Percentiles rank a stretch among this genome's conserved stretches.
Conservation (phyloP, 768 basidiomycete genomes). For the Ramaria rubella region DNA sequence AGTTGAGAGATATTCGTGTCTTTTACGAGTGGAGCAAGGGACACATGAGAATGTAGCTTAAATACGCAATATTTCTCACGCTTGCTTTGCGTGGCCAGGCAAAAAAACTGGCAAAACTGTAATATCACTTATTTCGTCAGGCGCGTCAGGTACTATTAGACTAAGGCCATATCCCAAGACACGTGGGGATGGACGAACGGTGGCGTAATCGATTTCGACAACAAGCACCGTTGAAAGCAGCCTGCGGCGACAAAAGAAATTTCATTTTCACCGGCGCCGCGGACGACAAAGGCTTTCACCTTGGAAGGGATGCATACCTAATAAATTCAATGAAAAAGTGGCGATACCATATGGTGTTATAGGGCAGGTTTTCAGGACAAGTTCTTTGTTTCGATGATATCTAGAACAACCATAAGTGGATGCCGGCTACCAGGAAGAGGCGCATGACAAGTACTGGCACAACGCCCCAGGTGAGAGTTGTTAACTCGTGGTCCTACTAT, state of each 20-base stretch:
- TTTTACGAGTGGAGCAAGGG: background rate
- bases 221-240: background rate
- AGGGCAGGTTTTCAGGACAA: conserved; percentile 16
- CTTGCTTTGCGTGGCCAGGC: too few species aligned
- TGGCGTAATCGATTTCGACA: background rate
- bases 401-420: conserved; percentile 14
- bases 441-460: conserved; percentile 16
- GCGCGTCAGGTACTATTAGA: too few species aligned
- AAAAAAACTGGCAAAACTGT: too few species aligned
- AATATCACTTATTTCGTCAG: too few species aligned
- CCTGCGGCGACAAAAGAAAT: conserved; percentile 11
- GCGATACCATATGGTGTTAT: conserved; percentile 14
- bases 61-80: too few species aligned
- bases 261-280: conserved; percentile 12
- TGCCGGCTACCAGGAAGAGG: conserved; percentile 14
- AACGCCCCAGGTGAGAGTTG: background rate
- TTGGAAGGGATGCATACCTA: conserved; percentile 15
- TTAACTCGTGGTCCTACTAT: background rate
- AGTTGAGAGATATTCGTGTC: background rate
- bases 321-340: conserved; percentile 20
- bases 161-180: too few species aligned
- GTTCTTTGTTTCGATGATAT: conserved; percentile 18
- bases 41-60: too few species aligned
- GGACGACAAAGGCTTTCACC: background rate
- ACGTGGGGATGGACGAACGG: too few species aligned